These are phyloP conservation scores for Eutrema salsugineum DNA, from an alignment of 441 rosid species.

Conservation along the genomic window DNA sequence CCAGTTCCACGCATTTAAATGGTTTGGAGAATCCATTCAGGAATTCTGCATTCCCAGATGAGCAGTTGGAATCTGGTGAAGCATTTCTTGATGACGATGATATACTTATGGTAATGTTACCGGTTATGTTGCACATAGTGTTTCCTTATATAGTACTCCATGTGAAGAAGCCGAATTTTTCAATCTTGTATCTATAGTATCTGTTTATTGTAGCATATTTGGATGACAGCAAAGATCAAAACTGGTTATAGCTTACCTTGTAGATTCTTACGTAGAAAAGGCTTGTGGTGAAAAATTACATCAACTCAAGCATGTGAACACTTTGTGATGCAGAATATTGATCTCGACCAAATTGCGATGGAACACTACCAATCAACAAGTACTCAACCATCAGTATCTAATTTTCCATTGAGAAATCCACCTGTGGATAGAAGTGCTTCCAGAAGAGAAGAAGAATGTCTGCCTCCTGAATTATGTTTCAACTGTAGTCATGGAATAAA, in stretches of 20 bases:
- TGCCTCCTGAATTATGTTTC: constrained; percentile 67
- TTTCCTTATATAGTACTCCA: background rate
- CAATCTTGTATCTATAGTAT: background rate
- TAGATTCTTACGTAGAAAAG: constrained; percentile 8
- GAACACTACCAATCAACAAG: constrained; percentile 75
- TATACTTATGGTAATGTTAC: constrained; percentile 59
- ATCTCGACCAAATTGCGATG: constrained; percentile 84
- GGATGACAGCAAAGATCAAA: constrained; percentile 3
- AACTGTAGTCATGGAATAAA: constrained; percentile 76
- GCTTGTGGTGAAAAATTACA: background rate
- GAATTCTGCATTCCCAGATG: constrained; percentile 33
- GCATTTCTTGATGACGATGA: constrained; percentile 69
- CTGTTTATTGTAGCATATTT: constrained; percentile 1
- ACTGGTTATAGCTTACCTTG: background rate
- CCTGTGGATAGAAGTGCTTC: constrained; percentile 37
- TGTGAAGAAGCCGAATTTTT: background rate
- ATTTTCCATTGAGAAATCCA: constrained; percentile 57
- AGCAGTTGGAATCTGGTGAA: constrained; percentile 33
- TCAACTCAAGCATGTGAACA: constrained; percentile 6
- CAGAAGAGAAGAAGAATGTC: constrained; percentile 40
- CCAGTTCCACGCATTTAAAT: constrained; percentile 23
- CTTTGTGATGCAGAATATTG: constrained; percentile 65
- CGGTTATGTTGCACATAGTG: background rate
- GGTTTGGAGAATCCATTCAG: constrained; percentile 30
- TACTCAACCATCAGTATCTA: constrained; percentile 68